Conservation (phyloP, 257 asterid genomes). For the Capsicum chinense region DNA sequence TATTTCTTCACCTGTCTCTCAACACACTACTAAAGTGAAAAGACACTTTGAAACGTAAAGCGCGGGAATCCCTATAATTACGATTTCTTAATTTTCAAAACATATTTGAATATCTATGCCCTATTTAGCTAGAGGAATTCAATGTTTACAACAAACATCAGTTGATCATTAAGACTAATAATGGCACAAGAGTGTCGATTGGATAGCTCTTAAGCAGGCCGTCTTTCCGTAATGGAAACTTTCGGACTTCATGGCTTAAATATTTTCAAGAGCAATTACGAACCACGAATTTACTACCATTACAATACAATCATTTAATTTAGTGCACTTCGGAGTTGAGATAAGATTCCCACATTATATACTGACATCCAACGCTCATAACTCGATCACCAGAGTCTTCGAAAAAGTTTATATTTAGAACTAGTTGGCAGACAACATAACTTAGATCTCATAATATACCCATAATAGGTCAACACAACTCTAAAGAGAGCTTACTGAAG, state of each 20-base stretch:
- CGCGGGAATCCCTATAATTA: background rate
- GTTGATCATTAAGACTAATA: background rate
- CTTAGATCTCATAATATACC: background rate
- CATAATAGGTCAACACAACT: background rate
- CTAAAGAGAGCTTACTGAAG: background rate
- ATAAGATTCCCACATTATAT: too few species aligned
- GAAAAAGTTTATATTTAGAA: background rate
- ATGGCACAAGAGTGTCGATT: background rate
- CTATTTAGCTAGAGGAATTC: background rate
- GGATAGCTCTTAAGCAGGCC: too few species aligned
- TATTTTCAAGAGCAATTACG: too few species aligned
- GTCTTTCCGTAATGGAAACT: too few species aligned
- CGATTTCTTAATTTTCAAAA: background rate
- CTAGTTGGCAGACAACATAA: background rate
- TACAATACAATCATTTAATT: too few species aligned
- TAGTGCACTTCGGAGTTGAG: too few species aligned
- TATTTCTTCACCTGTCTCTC: background rate
- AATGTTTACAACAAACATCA: background rate
- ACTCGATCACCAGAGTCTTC: too few species aligned
- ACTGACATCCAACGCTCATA: too few species aligned
- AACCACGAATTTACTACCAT: too few species aligned
- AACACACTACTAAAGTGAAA: background rate
- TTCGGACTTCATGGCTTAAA: too few species aligned
- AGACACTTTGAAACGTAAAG: background rate
- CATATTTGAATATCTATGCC: background rate